Evolutionary conservation across 306 rosid genomes (phyloP).

Genomic region (Cucurbita maxima): DNA sequence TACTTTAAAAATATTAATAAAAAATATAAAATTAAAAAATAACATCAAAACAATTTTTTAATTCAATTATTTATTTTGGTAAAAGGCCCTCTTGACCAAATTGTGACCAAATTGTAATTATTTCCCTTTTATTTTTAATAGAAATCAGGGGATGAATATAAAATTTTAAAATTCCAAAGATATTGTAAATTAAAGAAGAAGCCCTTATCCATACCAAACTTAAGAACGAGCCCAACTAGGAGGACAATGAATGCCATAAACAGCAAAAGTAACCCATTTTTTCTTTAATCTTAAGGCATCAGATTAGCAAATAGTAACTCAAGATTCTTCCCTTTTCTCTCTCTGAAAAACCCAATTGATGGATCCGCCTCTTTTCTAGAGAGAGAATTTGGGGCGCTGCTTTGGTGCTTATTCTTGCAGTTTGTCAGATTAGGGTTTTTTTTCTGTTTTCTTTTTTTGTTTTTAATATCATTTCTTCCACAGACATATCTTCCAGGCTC

Average conservation of each 20-base stretch:
- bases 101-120: too few relatives aligned
- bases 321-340: conserved; percentile 14
- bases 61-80: too few relatives aligned
- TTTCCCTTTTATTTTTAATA: not conserved
- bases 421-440: conserved; percentile 48
- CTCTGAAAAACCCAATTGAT: not conserved
- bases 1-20: too few relatives aligned
- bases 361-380: conserved; percentile 5
- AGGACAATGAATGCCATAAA: not conserved
- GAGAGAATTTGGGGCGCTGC: not conserved
- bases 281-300: conserved; percentile 19
- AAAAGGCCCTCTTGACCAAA: not conserved
- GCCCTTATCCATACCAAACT: not conserved
- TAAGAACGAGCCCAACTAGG: not conserved
- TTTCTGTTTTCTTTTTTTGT: conserved; percentile 18
- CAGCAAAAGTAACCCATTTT: not conserved
- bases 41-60: not conserved
- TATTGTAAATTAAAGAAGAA: not conserved
- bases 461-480: not conserved
- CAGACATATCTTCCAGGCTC: conserved; percentile 19
- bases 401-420: not conserved
- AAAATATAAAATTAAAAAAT: too few relatives aligned
- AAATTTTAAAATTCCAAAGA: too few relatives aligned
- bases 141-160: not conserved
- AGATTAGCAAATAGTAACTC: conserved; percentile 4